A percentile compares a stretch with the other conserved stretches of the same genome.
Evolutionary conservation across 352 stramenopile species (phyloP).

Genomic region (Globisporangium yorkense): DNA sequence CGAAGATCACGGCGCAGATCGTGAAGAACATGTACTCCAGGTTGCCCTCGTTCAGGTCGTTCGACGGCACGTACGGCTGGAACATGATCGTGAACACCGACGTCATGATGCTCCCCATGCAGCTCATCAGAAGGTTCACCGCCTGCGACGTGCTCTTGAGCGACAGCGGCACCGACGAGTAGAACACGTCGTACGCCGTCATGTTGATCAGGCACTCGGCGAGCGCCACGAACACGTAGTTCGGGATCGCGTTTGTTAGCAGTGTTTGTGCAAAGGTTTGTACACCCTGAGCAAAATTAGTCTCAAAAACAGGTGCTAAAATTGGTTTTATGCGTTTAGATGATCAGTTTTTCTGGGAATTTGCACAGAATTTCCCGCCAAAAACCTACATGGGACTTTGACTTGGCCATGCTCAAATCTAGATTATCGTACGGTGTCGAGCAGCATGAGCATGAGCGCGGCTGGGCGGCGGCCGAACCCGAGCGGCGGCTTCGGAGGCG

Average conservation of each 20-base stretch:
- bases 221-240: conserved; percentile 76
- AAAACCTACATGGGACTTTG: no score
- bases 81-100: conserved; percentile 69
- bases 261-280: no score
- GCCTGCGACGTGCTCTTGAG: conserved; percentile 53
- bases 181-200: conserved; percentile 82
- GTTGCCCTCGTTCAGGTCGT: conserved; percentile 58
- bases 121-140: conserved; percentile 56
- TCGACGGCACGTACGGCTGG: conserved; percentile 29
- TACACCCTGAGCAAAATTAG: no score
- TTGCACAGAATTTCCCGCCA: no score
- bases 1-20: conserved; percentile 32
- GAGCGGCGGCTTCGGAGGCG: conserved; percentile 1
- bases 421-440: no score
- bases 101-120: conserved; percentile 49
- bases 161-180: conserved; percentile 43
- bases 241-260: conserved; percentile 37
- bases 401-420: no score
- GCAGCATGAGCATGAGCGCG: conserved; percentile 1
- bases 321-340: no score
- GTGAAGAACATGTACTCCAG: conserved; percentile 74
- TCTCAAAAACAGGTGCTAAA: no score
- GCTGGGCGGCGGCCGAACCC: conserved; percentile 7
- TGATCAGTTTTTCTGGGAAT: no score
- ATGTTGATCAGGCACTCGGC: conserved; percentile 87